Percentiles rank a stretch among this genome's conserved stretches.
Evolutionary conservation across 768 basidiomycete species (phyloP).

Genomic region (Clitopilus hobsonii): DNA sequence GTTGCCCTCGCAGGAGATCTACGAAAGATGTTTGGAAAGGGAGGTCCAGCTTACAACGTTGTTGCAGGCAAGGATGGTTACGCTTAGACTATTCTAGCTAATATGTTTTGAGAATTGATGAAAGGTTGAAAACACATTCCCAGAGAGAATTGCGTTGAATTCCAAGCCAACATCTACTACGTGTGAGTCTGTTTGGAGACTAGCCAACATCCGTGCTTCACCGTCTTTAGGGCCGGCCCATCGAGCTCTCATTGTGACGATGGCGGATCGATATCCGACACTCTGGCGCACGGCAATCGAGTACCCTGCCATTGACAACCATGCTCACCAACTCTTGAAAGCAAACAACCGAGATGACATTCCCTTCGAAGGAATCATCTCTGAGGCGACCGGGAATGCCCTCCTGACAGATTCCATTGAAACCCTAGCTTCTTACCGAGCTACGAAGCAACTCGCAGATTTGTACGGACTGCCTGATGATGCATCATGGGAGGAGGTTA

Average conservation of each 20-base stretch:
- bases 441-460: slow-evolving; percentile 47
- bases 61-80: slow-evolving; percentile 30
- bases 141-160: no score
- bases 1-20: slow-evolving; percentile 35
- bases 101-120: no score
- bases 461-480: slow-evolving; percentile 38
- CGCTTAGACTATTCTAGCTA: neutral
- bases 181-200: no score
- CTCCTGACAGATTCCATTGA: slow-evolving; percentile 44
- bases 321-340: slow-evolving; percentile 68
- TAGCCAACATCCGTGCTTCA: no score
- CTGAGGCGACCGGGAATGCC: slow-evolving; percentile 56
- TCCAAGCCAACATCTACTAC: no score
- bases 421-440: slow-evolving; percentile 58
- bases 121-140: no score
- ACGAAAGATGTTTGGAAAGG: slow-evolving; percentile 38
- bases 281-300: slow-evolving; percentile 17
- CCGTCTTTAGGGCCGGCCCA: no score
- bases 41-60: slow-evolving; percentile 33
- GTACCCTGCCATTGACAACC: slow-evolving; percentile 70
- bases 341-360: slow-evolving; percentile 37
- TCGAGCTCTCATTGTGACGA: no score
- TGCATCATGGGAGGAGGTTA: slow-evolving; percentile 57
- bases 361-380: slow-evolving; percentile 60
- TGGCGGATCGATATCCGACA: no score